Evolutionary conservation across 495 filamentous ascomycete species (phyloP), one percentile per base, ranked within the genome.

Genomic region (Pseudomonodictys pantanalensis): DNA sequence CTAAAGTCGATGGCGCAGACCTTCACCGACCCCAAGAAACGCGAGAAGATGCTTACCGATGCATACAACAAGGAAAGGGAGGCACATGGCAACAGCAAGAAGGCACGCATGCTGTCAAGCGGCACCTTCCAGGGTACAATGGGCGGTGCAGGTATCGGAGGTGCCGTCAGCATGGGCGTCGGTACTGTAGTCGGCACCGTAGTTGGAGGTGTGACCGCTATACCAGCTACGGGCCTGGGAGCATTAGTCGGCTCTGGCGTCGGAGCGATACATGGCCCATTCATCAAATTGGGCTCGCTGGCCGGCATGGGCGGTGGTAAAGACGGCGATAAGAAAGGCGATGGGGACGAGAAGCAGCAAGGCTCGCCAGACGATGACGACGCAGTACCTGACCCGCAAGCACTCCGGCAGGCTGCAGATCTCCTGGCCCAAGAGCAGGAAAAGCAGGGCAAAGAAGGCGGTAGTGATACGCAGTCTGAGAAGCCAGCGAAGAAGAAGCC

Each of bases 1-100:
- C 52, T 62, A 24, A 42, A 46, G 8, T 35, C 51, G 3, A 28
- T 46, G 17, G 59, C 59, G 3, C 12, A 41, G 6, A 47, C 59
- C 4, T 33, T 62, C 6, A 62, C 52, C 12, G 59, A 62, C 38
- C 59, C 59, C 20, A 53, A 50, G 46, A 62, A 62, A 38, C 59
- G 52, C 25, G 52, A 62, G 35, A 62, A 57, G 28, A 43, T 62
- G 18, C 52, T 62, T 0, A 23, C 23, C 15, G 59, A 62, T 23
- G 59, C 59, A 17, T 57, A 62, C 41, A 25, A 42, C 32, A 62
- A 62, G 29, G 59, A 62, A 22, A 24, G 51, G 2, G 59, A 62
- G 20, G 59, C 59, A 1, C 59, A 62, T 38, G 59, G 59, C 3
- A 52, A 24, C 30, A 62, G 59, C 59, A 62, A 57, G 45, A 62